A percentile compares a stretch with the other conserved stretches of the same genome.
Evolutionary conservation across 192 early-diverging fungal genomes (phyloP).

Genomic region (Dissophora ornata): DNA sequence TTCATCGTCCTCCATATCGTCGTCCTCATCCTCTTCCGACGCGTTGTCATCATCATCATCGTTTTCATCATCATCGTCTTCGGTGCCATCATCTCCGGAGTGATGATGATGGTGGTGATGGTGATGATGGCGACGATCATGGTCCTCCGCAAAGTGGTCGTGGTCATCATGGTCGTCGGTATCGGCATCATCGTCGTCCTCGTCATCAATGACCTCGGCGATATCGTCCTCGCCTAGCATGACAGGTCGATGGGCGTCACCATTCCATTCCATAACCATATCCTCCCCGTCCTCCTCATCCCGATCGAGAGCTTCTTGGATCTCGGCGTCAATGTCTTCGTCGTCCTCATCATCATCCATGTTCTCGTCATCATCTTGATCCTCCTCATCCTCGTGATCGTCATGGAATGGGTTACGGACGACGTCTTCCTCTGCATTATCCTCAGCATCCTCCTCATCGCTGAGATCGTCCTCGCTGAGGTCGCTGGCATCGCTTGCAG

Average conservation of each 20-base stretch:
- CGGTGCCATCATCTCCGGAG: constrained; percentile 59
- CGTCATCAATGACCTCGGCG: constrained; percentile 63
- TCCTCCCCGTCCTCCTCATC: constrained; percentile 68
- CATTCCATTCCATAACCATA: constrained; percentile 64
- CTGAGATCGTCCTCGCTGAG: constrained; percentile 62
- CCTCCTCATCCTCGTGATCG: constrained; percentile 57
- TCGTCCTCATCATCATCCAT: constrained; percentile 53
- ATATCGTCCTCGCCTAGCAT: constrained; percentile 58
- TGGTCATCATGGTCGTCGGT: constrained; percentile 57
- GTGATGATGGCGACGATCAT: constrained; percentile 53
- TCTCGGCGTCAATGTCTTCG: constrained; percentile 55
- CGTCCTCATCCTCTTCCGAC: constrained; percentile 57
- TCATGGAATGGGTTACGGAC: constrained; percentile 58
- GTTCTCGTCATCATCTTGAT: constrained; percentile 59
- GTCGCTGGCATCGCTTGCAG: constrained; percentile 70
- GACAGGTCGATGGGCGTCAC: constrained; percentile 56
- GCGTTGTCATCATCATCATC: constrained; percentile 68
- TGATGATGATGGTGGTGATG: constrained; percentile 46
- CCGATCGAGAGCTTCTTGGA: constrained; percentile 58
- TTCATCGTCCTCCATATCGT: constrained; percentile 58
- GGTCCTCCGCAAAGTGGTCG: constrained; percentile 47
- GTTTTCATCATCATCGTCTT: constrained; percentile 67
- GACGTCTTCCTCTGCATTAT: constrained; percentile 66
- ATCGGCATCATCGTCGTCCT: constrained; percentile 64
- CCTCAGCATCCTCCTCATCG: constrained; percentile 69